Evolutionary conservation across 1,284 basidiomycete species (phyloP).

Genomic region (Sparassis latifolia): DNA sequence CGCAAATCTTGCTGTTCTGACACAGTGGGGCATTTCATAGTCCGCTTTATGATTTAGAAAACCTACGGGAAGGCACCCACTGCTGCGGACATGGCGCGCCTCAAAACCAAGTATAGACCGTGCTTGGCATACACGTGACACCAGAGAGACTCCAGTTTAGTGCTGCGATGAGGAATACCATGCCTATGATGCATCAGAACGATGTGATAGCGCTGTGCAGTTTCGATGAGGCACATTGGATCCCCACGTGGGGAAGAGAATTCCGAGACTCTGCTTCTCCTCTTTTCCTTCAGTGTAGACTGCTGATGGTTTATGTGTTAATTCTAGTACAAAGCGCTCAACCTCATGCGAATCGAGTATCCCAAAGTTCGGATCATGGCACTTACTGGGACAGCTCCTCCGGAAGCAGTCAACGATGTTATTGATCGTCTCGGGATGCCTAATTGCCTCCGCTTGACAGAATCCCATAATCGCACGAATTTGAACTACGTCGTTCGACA

Average conservation of each 20-base stretch:
- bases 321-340: slow-evolving; percentile 61
- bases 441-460: slow-evolving; percentile 56
- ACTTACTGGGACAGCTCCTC: slow-evolving; percentile 89
- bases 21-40: slow-evolving; percentile 3
- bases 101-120: slow-evolving; percentile 36
- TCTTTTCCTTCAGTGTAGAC: too few species aligned
- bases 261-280: slow-evolving; percentile 66
- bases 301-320: too few species aligned
- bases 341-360: slow-evolving; percentile 65
- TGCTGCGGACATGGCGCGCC: slow-evolving; percentile 20
- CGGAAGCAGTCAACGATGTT: slow-evolving; percentile 76
- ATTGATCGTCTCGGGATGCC: slow-evolving; percentile 62
- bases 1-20: too few species aligned
- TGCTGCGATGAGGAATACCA: slow-evolving; percentile 45
- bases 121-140: slow-evolving; percentile 80
- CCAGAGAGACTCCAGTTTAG: slow-evolving; percentile 79
- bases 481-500: slow-evolving; percentile 75
- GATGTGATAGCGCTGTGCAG: slow-evolving; percentile 82
- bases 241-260: slow-evolving; percentile 81
- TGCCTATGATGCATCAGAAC: slow-evolving; percentile 51
- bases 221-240: slow-evolving; percentile 95
- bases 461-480: slow-evolving; percentile 93
- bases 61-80: slow-evolving; percentile 1
- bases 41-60: too few species aligned
- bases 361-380: slow-evolving; percentile 90